phyloP scores from a whole-genome alignment of 1,139 yeast species.

The Fermentozyma sake region DNA sequence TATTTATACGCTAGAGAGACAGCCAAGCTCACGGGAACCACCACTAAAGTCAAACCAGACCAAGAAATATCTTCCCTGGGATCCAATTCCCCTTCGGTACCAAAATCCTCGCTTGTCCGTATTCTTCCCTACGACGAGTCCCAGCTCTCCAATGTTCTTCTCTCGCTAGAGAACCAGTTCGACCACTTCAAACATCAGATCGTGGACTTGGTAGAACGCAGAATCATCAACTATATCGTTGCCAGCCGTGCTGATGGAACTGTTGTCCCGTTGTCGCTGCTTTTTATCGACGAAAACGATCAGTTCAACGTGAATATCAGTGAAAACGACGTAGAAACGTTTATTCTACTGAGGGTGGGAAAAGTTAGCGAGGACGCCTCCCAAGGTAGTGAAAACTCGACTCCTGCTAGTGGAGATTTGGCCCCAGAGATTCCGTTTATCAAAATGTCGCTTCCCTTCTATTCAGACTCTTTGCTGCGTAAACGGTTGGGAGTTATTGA shows the following conservation, averaged over 20 bases:
- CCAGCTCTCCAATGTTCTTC: slow-evolving; percentile 23
- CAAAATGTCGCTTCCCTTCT: slow-evolving; percentile 32
- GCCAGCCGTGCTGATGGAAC: slow-evolving; percentile 4
- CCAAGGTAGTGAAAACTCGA: slow-evolving; percentile 1
- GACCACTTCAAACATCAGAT: slow-evolving; percentile 32
- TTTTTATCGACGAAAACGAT: slow-evolving; percentile 25
- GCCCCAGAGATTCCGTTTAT: too few species aligned
- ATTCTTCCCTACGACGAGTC: slow-evolving; percentile 33
- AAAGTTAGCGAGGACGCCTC: slow-evolving; percentile 3
- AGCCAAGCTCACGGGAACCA: slow-evolving; percentile 2
- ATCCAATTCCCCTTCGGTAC: too few species aligned
- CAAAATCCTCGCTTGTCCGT: too few species aligned
- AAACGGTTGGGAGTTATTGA: slow-evolving; percentile 31
- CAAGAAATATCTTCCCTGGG: too few species aligned
- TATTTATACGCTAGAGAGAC: slow-evolving; percentile 14
- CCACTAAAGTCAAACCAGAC: slow-evolving; percentile 17
- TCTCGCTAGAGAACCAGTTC: slow-evolving; percentile 37
- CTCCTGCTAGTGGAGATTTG: slow-evolving; percentile 4
- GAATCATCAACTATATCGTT: slow-evolving; percentile 16
- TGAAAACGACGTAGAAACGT: slow-evolving; percentile 11
- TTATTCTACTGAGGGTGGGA: slow-evolving; percentile 8
- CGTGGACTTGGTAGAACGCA: slow-evolving; percentile 20
- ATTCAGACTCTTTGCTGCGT: slow-evolving; percentile 13
- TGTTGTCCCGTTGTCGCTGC: slow-evolving; percentile 2
- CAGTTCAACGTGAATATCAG: slow-evolving; percentile 21